A percentile compares a stretch with the other conserved stretches of the same genome.
These are phyloP conservation scores for Casuarina cunninghamiana DNA, from an alignment of 306 rosid genomes.

Conservation along the genomic window DNA sequence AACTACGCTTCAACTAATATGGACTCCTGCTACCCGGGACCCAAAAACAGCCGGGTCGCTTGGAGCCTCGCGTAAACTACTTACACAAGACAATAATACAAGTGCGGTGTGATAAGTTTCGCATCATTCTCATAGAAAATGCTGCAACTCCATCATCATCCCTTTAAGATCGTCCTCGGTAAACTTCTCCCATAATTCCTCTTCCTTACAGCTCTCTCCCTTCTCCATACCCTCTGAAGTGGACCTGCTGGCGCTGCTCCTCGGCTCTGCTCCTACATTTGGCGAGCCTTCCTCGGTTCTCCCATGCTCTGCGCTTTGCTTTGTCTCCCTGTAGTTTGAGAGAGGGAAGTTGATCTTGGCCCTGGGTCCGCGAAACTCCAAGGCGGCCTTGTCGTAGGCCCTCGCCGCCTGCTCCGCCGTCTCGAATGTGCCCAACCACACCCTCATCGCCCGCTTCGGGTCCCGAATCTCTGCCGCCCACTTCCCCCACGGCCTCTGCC, in stretches of 20 bases:
- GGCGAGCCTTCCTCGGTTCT: background rate
- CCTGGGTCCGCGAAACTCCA: conserved; percentile 40
- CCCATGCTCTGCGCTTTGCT: background rate
- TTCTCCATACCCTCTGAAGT: background rate
- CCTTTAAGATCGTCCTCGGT: background rate
- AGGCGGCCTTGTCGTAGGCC: conserved; percentile 60
- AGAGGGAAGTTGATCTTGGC: conserved; percentile 50
- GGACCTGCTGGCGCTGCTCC: background rate
- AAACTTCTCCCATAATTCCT: background rate
- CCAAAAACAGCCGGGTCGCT: too few species aligned
- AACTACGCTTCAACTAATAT: too few species aligned
- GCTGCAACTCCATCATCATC: background rate
- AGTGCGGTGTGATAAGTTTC: background rate
- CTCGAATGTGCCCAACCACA: conserved; percentile 63
- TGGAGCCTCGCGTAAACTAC: too few species aligned
- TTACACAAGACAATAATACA: too few species aligned
- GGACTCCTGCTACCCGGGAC: too few species aligned
- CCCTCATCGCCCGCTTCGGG: conserved; percentile 36
- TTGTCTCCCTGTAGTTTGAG: conserved; percentile 5
- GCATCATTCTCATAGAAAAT: background rate
- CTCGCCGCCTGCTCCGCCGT: conserved; percentile 60
- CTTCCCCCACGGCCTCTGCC: conserved; percentile 68
- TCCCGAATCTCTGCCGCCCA: conserved; percentile 70
- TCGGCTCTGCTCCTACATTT: background rate
- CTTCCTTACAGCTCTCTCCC: background rate